Base-by-base conservation (phyloP, 345 rosid genomes). In the Eutrema japonicum region DNA sequence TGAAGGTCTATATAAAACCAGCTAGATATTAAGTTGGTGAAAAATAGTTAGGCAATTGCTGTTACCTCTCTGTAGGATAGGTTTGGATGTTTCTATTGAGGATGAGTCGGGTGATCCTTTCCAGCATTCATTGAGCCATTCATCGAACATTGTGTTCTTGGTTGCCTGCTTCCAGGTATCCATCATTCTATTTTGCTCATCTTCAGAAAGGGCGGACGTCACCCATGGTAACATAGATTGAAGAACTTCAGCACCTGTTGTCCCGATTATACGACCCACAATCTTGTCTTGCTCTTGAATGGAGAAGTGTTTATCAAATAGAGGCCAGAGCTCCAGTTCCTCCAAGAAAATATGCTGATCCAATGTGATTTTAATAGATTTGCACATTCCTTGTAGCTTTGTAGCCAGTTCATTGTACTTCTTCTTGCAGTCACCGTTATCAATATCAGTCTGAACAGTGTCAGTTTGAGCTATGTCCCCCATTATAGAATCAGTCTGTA, bases 191-290 rank as follows among this genome's bases (percentile, higher is more conserved):
- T 82, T 89, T 80, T 90, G 98, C 83, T 90, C 98, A 66, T 86
- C 97, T 72, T 83, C 85, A 67, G 92, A 84, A 65, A 90, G 93
- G 43, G 93, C 98, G 48, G 92, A 86, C 35, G 97, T 90, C 60
- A 93, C 98, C 98, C 96, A 90, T 8, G 97, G 98, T 68, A 90
- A 80, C 97, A 93, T 90, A 13, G 96, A 89, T 59, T 93, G 97
- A 61, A 93, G 80, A 56, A 93, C 97, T 80, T 93, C 98, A 54
- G 96, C 97, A 72, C 97, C 96, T 4, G 92, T 89, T 12, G 93
- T 87, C 45, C 98, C 97, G 70, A 93, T 93, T 81, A 93, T 93
- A 66, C 86, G 89, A 30, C 98, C 98, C 79, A 90, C 87, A 70
- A 93, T 81, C 78, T 85, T 90, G 80, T 87, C 96, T 81, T 89